Base-by-base conservation (phyloP, 2,329 filamentous ascomycete genomes). In the Talaromyces sp. region DNA sequence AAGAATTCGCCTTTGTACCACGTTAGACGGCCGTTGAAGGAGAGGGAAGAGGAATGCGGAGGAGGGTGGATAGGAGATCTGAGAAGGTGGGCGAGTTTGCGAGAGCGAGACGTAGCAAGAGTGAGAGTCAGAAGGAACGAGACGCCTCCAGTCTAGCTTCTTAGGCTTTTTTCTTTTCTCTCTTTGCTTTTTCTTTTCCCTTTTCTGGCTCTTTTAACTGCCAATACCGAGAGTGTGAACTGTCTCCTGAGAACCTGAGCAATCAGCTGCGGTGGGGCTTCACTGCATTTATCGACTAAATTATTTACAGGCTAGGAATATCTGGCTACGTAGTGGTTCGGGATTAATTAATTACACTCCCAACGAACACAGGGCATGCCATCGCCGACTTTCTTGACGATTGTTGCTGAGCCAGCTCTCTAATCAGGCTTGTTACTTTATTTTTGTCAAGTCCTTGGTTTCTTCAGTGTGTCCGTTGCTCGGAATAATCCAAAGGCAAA, bases 141-240 rank as follows among this genome's bases (percentile, higher is more conserved):
- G 56, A 43, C 22, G 37, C 56, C 37, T 13, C 37, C 56, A 22
- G 37, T 43, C 56, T 59, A 43, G n/a, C 14, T 45, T 45, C 37
- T 45, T 59, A 58, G 37, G 37, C 56, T 19, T 8, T 19, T 45
- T 59, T 59, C 24, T 24, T 58, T 14, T 31, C 31, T 8, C 37
- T 27, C 35, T 43, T 43, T 59, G 31, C 31, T 43, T 59, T 59
- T 59, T 31, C 31, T 43, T 59, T 59, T 59, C 19, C 37, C 56
- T 59, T 60, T 50, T 64, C 31, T 50, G 52, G 31, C 49, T 52
- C 43, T 24, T 56, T 37, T 39, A 22, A 37, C 52, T 56, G 19
- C 52, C 33, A 37, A 22, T 19, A 33, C 52, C 19, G 52, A 58
- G 33, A 60, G 43, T 52, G 49, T 27, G 27, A 11, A 19, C 16